Evolutionary conservation across 768 basidiomycete species (phyloP).

Genomic region (Mycena polygramma): DNA sequence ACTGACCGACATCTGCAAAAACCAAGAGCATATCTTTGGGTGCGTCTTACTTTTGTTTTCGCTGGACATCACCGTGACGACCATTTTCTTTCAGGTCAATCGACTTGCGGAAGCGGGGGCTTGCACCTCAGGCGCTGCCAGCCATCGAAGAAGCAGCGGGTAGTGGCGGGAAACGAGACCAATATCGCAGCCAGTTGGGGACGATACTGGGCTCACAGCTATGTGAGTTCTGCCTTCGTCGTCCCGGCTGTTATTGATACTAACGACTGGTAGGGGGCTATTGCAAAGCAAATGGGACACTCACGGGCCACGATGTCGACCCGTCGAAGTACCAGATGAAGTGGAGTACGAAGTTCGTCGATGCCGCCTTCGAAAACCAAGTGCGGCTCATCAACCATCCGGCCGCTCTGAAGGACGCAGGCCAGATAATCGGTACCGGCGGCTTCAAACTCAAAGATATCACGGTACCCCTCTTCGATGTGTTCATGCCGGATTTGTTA

Average conservation of each 20-base stretch:
- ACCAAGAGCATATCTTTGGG: neutral
- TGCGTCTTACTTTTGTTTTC: neutral
- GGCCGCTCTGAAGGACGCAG: neutral
- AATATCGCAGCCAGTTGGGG: too few species aligned
- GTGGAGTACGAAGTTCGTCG: neutral
- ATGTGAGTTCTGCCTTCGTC: neutral
- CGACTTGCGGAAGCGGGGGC: too few species aligned
- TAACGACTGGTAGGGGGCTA: neutral
- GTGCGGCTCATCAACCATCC: neutral
- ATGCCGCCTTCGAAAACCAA: neutral
- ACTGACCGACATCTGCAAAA: neutral
- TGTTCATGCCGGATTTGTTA: neutral
- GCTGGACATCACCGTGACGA: too few species aligned
- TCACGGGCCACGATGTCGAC: neutral
- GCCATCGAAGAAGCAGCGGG: too few species aligned
- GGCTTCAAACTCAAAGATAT: neutral
- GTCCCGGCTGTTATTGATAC: neutral
- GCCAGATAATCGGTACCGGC: neutral
- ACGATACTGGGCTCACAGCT: neutral
- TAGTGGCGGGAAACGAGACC: too few species aligned
- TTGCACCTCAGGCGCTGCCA: too few species aligned
- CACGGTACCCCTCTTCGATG: neutral
- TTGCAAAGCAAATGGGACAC: neutral
- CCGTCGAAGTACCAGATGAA: neutral
- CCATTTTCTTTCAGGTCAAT: too few species aligned